Evolutionary conservation across 1,284 basidiomycete species (phyloP).

Genomic region (Heterobasidion irregulare): DNA sequence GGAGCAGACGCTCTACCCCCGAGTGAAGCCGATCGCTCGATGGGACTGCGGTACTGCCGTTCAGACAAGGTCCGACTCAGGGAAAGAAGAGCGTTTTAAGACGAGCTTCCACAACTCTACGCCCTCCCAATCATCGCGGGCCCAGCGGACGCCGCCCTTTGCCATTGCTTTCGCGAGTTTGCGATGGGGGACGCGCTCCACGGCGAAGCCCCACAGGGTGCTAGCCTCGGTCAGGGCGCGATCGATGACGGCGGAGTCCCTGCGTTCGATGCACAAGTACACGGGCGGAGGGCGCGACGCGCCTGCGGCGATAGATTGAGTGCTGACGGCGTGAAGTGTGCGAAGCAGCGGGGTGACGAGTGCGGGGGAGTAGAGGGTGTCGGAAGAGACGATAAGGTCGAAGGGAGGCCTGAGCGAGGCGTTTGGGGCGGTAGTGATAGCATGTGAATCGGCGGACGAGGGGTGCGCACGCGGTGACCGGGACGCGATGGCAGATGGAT

Average conservation of each 20-base stretch:
- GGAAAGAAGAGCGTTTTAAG: background rate
- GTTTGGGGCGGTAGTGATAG: slow-evolving; percentile 5
- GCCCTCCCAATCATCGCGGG: slow-evolving; percentile 64
- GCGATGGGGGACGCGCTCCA: slow-evolving; percentile 50
- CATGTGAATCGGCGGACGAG: slow-evolving; percentile 1
- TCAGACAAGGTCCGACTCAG: background rate
- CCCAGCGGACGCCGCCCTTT: slow-evolving; percentile 51
- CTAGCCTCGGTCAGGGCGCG: slow-evolving; percentile 44
- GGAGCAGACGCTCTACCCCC: no score
- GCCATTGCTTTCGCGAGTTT: slow-evolving; percentile 59
- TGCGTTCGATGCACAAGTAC: slow-evolving; percentile 70
- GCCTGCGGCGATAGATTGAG: slow-evolving; percentile 18
- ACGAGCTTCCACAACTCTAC: slow-evolving; percentile 65
- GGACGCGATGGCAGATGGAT: slow-evolving; percentile 30
- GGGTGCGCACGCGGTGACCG: background rate
- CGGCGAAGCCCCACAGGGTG: slow-evolving; percentile 42
- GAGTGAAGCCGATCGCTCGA: no score
- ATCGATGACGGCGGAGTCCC: slow-evolving; percentile 65
- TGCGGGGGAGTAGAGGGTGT: slow-evolving; percentile 69
- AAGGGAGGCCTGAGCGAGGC: slow-evolving; percentile 42
- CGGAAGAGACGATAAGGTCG: slow-evolving; percentile 78
- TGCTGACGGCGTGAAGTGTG: slow-evolving; percentile 50
- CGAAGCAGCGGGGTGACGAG: slow-evolving; percentile 67
- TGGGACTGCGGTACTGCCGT: background rate
- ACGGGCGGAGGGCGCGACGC: slow-evolving; percentile 33